Base-by-base conservation (phyloP, 2,329 filamentous ascomycete species). In the Phoma sp. region DNA sequence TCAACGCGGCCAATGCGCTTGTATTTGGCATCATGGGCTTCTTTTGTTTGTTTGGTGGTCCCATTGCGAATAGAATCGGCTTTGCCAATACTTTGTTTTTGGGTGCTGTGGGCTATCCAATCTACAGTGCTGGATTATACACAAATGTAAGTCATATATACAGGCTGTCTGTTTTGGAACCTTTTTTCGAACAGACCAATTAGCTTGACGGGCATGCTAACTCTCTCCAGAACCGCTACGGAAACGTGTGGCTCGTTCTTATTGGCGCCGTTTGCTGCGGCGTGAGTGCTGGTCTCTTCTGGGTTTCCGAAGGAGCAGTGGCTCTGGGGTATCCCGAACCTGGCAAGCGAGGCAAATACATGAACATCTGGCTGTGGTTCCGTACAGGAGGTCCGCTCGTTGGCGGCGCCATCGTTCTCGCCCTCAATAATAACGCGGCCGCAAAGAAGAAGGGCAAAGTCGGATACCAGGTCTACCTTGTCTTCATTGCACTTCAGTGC, bases 1-100 rank as follows among this genome's bases (percentile, higher is more conserved):
- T 82, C 43, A 82, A 82, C 49, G 79, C 79, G 0, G 80, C 79
- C n/a, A 83, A 83, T 54, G 77, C 80, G 0, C 69, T 83, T 3
- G 77, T 81, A 3, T 83, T 82, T 42, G 78, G 73, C 0, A 63
- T 80, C 23, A 76, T 81, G 72, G 75, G 75, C 3, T 62, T 82
- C 23, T 73, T 80, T 4, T 83, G 81, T 50, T 60, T 82, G 2
- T 77, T 82, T 45, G 78, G 78, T 22, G 79, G 77, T 0, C 78
- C 79, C 0, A 75, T 82, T 43, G 77, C 79, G 9, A 82, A 82
- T 56, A 75, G 77, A 0, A 80, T 83, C 47, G 79, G 80, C 0
- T 65, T 82, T 27, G 70, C 73, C 13, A 78, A 77, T 65, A 80
- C 79, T 0, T 66, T 83, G 1, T 62, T 77, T 4, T 63, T 79